Evolutionary conservation across 192 early-diverging fungal species (phyloP).

Genomic region (Rhizophagus clarus): DNA sequence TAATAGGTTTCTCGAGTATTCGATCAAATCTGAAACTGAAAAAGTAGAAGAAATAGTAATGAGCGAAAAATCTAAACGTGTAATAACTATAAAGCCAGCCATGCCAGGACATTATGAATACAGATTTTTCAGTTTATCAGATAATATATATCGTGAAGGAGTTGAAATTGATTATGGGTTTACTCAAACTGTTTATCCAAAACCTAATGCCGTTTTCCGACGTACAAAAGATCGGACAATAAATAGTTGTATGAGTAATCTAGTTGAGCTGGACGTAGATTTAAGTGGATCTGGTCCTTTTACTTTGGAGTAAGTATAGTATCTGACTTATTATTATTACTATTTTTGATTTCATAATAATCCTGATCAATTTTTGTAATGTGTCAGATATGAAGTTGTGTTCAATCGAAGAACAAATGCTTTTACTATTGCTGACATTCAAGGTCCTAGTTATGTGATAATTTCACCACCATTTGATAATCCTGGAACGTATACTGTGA

Average conservation of each 20-base stretch:
- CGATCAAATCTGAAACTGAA: background rate
- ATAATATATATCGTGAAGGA: slow-evolving; percentile 21
- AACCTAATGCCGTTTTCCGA: slow-evolving; percentile 44
- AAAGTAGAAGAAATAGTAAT: background rate
- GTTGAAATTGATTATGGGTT: slow-evolving; percentile 27
- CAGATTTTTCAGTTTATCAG: slow-evolving; percentile 12
- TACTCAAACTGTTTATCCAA: slow-evolving; percentile 47
- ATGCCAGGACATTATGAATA: slow-evolving; percentile 26
- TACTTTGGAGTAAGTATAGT: slow-evolving; percentile 34
- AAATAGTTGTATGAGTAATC: slow-evolving; percentile 45
- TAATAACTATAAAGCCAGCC: slow-evolving; percentile 1
- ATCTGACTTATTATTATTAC: background rate
- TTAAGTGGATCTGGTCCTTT: slow-evolving; percentile 43
- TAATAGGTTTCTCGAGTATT: slow-evolving; percentile 21
- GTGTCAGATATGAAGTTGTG: slow-evolving; percentile 31
- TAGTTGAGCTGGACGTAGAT: slow-evolving; percentile 38
- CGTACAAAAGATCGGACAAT: background rate
- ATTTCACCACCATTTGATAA: slow-evolving; percentile 39
- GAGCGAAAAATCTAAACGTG: slow-evolving; percentile 12
- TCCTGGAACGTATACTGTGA: slow-evolving; percentile 43
- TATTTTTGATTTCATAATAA: background rate
- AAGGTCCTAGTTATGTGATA: slow-evolving; percentile 36
- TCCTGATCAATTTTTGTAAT: background rate
- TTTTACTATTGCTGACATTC: slow-evolving; percentile 31
- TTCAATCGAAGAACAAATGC: slow-evolving; percentile 31